phyloP scores from a whole-genome alignment of 139 green algal genomes.

The Edaphochlamys debaryana region DNA sequence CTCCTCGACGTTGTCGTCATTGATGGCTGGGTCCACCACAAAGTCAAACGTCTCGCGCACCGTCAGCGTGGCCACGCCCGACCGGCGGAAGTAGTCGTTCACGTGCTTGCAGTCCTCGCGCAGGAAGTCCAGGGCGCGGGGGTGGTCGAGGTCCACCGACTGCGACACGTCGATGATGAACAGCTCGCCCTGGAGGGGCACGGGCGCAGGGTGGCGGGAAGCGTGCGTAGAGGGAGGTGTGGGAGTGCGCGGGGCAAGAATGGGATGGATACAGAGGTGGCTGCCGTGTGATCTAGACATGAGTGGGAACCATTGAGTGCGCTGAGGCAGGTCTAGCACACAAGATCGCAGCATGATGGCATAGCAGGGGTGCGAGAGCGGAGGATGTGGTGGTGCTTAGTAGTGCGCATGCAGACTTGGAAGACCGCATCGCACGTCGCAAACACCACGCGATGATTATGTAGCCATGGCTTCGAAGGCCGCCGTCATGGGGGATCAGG shows the following conservation, averaged over 20 bases:
- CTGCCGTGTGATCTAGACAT: too few species aligned
- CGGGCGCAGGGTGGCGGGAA: too few species aligned
- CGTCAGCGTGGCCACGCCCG: constrained; percentile 81
- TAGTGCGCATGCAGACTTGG: constrained; percentile 36
- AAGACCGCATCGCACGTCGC: constrained; percentile 37
- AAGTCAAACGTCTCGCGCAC: constrained; percentile 98
- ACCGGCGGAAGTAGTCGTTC: constrained; percentile 91
- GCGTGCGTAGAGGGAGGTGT: too few species aligned
- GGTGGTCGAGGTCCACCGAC: constrained; percentile 97
- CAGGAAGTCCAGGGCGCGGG: constrained; percentile 96
- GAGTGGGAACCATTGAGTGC: too few species aligned
- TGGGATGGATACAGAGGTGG: too few species aligned
- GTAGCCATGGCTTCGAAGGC: constrained; percentile 47
- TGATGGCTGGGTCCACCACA: constrained; percentile 91
- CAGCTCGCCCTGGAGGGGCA: constrained; percentile 72
- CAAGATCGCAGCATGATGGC: too few species aligned
- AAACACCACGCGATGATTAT: constrained; percentile 4
- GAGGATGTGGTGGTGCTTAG: constrained; percentile 15
- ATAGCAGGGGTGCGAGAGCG: neutral
- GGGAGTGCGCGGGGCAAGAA: too few species aligned
- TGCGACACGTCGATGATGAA: constrained; percentile 96
- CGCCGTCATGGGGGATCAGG: constrained; percentile 33
- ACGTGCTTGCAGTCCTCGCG: constrained; percentile 93
- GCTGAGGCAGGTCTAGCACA: too few species aligned
- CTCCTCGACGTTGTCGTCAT: constrained; percentile 79